These are phyloP conservation scores for Monilinia fructicola DNA, from an alignment of 2,329 filamentous ascomycete species.

Conservation along the genomic window DNA sequence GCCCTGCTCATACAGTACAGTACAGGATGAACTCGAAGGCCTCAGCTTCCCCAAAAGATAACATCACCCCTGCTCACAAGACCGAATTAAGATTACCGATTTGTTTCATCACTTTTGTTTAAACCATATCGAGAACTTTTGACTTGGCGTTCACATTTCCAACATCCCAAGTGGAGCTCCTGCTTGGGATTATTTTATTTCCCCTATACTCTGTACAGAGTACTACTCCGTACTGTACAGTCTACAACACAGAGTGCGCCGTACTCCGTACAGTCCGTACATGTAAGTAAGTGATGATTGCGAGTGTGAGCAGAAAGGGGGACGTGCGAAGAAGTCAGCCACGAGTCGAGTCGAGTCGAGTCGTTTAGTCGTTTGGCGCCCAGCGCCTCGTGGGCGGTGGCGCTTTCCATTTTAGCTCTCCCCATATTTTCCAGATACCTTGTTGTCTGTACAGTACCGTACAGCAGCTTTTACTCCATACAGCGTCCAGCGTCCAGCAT, in stretches of 20 bases:
- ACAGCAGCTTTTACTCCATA: no score
- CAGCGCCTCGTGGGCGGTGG: constrained; percentile 13
- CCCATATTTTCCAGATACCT: constrained; percentile 13
- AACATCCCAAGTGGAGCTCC: background rate
- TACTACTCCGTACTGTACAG: no score
- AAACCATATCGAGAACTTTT: background rate
- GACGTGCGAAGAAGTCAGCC: constrained; percentile 15
- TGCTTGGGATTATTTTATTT: background rate
- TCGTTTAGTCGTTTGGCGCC: constrained; percentile 13
- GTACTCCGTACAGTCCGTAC: no score
- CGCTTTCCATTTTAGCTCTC: constrained; percentile 1
- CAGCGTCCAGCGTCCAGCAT: no score
- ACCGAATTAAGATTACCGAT: constrained; percentile 6
- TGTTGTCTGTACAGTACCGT: no score
- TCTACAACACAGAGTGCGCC: no score
- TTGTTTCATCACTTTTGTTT: background rate
- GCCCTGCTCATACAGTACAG: background rate
- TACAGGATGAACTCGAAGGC: constrained; percentile 1
- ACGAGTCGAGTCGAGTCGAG: background rate
- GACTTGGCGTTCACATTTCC: background rate
- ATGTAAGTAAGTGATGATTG: no score
- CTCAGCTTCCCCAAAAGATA: background rate
- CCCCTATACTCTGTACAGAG: no score
- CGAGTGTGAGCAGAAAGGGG: constrained; percentile 7
- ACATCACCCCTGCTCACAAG: constrained; percentile 4